Base-by-base conservation (phyloP, 2,329 filamentous ascomycete genomes). In the Cordyceps farinosa region DNA sequence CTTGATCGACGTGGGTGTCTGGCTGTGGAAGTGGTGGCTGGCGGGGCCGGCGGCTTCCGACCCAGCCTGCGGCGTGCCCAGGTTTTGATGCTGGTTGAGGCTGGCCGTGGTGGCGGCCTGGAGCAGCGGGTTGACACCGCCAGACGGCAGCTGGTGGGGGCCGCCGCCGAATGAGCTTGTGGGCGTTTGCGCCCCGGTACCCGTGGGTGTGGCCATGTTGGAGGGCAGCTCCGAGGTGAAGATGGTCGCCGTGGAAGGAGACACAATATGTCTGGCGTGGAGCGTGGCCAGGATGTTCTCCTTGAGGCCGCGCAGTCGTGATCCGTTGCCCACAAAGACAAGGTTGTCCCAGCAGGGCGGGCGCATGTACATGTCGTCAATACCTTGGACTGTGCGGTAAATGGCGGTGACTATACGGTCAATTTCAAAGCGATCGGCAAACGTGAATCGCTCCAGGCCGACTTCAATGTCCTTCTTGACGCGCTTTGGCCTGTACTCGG, bases 151-250 rank as follows among this genome's bases (percentile, higher is more conserved):
- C 77, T 87, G 84, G 73, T 82, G 82, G 62, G 82, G 80, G 3
- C n/a, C 59, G 66, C 72, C 87, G 72, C 74, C 80, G 73, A 80
- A 84, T 67, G 79, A 84, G 69, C 79, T 83, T 2, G 91, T 91
- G 0, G 95, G 96, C 1, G 94, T 98, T 76, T 96, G 95, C 17
- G 92, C 87, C 40, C 94, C 94, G 1, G 94, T 98, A 27, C 92
- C 93, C 11, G 90, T 84, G 1, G 95, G 95, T 0, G 95, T 98
- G 36, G 91, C 92, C 73, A 97, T 86, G 77, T 95, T 94, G 9
- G 92, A 97, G 8, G 95, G 95, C 44, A 98, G 87, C 76, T 99
- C 95, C 29, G 92, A 97, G 42, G 93, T 97, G 82, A 98, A 98
- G 71, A 98, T 98, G 48, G 93, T 97, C 57, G 92, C 92, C 1